phyloP scores from a whole-genome alignment of 208 protist genomes.

The Trypanosoma grayi region DNA sequence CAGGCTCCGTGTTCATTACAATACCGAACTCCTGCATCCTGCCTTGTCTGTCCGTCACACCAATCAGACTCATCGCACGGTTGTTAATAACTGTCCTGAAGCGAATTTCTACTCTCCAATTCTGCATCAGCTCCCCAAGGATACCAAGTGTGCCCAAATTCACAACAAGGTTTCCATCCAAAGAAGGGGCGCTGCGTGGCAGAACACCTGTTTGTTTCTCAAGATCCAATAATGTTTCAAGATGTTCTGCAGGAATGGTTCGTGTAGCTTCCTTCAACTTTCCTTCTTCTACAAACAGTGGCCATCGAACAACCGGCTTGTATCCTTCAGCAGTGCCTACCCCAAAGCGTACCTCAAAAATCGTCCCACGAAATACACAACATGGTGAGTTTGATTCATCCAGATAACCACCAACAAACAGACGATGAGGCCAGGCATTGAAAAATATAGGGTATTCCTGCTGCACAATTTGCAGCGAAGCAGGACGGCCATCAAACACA shows the following conservation, averaged over 20 bases:
- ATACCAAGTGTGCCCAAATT: constrained; percentile 74
- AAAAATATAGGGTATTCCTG: constrained; percentile 87
- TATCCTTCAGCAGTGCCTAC: constrained; percentile 35
- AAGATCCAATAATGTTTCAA: constrained; percentile 70
- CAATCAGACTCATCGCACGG: constrained; percentile 77
- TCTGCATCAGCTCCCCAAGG: constrained; percentile 83
- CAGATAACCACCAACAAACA: constrained; percentile 79
- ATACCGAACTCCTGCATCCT: constrained; percentile 89
- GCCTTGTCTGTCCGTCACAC: constrained; percentile 77
- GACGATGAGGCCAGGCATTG: constrained; percentile 84
- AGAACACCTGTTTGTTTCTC: constrained; percentile 42
- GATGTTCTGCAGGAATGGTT: constrained; percentile 70
- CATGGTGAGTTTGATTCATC: constrained; percentile 64
- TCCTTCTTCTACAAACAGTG: constrained; percentile 56
- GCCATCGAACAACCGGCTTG: constrained; percentile 69
- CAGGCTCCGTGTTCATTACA: constrained; percentile 82
- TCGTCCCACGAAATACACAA: constrained; percentile 63
- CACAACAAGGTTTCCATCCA: constrained; percentile 76
- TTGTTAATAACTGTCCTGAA: constrained; percentile 75
- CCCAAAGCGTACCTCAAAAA: constrained; percentile 78
- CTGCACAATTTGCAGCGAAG: constrained; percentile 67
- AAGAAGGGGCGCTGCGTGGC: constrained; percentile 56
- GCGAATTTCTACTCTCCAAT: constrained; percentile 83
- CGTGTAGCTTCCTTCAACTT: constrained; percentile 65
- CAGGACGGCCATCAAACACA: constrained; percentile 54